These are phyloP conservation scores for Haplosporangium sp. DNA, from an alignment of 371 early-diverging fungal species.

Conservation along the genomic window DNA sequence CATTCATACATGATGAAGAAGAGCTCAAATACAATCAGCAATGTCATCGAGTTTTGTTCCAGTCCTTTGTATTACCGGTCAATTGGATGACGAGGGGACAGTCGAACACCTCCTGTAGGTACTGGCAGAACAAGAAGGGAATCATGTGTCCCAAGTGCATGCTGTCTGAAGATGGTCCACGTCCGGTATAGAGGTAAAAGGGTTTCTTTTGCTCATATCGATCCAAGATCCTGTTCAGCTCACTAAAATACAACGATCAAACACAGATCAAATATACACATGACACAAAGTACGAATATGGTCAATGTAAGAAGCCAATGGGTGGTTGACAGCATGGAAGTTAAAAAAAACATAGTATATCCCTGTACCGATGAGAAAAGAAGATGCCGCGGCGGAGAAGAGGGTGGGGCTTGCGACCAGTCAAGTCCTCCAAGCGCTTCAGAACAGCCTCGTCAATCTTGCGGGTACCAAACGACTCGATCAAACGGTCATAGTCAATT, in stretches of 20 bases:
- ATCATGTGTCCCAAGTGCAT: slow-evolving; percentile 99
- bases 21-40: too few species aligned
- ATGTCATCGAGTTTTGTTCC: too few species aligned
- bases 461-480: slow-evolving; percentile 95
- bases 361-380: slow-evolving; percentile 93
- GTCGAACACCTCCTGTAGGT: slow-evolving; percentile 98
- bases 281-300: neutral
- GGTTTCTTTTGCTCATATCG: slow-evolving; percentile 94
- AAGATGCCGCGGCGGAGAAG: slow-evolving; percentile 95
- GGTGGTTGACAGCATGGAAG: too few species aligned
- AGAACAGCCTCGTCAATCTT: slow-evolving; percentile 83
- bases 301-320: neutral
- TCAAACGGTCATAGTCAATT: slow-evolving; percentile 97
- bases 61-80: slow-evolving; percentile 64
- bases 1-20: too few species aligned
- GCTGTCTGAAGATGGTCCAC: slow-evolving; percentile 96
- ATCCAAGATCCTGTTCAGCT: slow-evolving; percentile 91
- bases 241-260: slow-evolving; percentile 66
- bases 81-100: slow-evolving; percentile 98
- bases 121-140: slow-evolving; percentile 99
- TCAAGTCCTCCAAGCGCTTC: slow-evolving; percentile 86
- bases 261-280: neutral
- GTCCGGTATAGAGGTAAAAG: slow-evolving; percentile 99
- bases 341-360: neutral
- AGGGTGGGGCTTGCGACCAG: slow-evolving; percentile 88